phyloP scores from a whole-genome alignment of 139 green algal genomes.

The Micractinium conductrix region DNA sequence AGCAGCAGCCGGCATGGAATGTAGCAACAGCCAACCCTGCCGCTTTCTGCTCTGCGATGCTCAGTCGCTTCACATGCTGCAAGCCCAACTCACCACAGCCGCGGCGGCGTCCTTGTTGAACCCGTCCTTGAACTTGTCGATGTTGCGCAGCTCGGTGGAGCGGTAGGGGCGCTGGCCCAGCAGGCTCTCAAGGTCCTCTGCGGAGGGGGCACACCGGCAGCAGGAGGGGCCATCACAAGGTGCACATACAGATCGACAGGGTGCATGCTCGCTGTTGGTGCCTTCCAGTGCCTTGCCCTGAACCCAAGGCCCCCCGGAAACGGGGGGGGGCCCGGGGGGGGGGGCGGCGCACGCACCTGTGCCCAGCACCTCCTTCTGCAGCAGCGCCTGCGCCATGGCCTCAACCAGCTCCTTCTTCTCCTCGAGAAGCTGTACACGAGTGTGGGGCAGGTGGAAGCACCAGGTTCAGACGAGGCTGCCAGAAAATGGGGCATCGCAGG shows the following conservation, averaged over 20 bases:
- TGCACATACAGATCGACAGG: neutral
- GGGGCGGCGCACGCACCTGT: neutral
- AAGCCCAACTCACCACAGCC: neutral
- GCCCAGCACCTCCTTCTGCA: constrained; percentile 69
- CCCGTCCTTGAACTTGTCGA: constrained; percentile 80
- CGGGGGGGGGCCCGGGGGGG: too few relatives aligned
- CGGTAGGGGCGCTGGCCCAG: constrained; percentile 93
- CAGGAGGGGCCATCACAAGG: too few relatives aligned
- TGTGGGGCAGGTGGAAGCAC: neutral
- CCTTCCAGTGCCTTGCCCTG: too few relatives aligned
- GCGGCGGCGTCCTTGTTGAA: neutral
- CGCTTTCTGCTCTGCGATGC: too few relatives aligned
- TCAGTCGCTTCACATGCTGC: too few relatives aligned
- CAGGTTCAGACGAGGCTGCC: too few relatives aligned
- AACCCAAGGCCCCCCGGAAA: too few relatives aligned
- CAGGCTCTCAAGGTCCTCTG: constrained; percentile 90
- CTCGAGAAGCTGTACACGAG: constrained; percentile 67
- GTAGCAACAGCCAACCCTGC: too few relatives aligned
- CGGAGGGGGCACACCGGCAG: neutral
- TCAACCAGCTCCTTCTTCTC: constrained; percentile 86
- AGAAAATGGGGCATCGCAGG: too few relatives aligned
- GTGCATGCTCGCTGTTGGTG: too few relatives aligned
- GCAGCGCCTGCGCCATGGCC: constrained; percentile 78
- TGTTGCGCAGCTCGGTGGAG: constrained; percentile 91
- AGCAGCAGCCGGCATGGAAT: too few relatives aligned